phyloP scores from a whole-genome alignment of 2,329 filamentous ascomycete species.

The Huntiella bhutanensis region DNA sequence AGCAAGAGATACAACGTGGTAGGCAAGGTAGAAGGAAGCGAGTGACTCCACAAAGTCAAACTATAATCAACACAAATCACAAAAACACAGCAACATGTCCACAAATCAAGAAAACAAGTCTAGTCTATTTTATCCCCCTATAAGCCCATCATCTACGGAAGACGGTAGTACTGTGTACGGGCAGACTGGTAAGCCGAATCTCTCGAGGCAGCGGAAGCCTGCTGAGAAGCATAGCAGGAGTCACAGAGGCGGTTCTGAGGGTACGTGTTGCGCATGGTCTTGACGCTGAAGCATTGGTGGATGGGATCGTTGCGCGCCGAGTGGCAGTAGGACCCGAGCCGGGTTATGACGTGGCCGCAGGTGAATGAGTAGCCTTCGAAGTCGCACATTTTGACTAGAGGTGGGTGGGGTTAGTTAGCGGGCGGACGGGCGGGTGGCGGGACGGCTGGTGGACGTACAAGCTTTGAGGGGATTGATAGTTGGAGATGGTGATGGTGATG shows the following conservation, averaged over 20 bases:
- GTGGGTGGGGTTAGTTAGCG: not conserved
- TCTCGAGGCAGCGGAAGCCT: not conserved
- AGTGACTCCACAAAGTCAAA: not conserved
- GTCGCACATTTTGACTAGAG: conserved; percentile 34
- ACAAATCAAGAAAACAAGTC: not conserved
- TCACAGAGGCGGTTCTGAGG: conserved; percentile 35
- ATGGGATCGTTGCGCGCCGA: conserved; percentile 52
- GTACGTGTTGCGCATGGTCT: conserved; percentile 43
- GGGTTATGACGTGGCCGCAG: conserved; percentile 41
- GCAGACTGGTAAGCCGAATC: not conserved
- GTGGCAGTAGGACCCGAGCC: conserved; percentile 53
- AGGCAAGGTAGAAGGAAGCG: conserved; percentile 35
- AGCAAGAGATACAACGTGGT: conserved; percentile 91
- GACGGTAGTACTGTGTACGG: not conserved
- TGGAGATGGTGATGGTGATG: not conserved
- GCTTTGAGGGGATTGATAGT: not conserved
- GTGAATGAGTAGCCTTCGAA: conserved; percentile 50
- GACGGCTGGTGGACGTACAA: not conserved
- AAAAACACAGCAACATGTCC: conserved; percentile 19
- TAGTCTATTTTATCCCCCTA: not conserved
- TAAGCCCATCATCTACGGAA: not conserved
- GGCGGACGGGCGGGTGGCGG: not conserved
- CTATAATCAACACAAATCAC: conserved; percentile 30
- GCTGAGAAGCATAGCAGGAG: conserved; percentile 19
- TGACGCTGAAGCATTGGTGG: conserved; percentile 50